Base-by-base conservation (phyloP, 2,329 filamentous ascomycete genomes). In the Lecanicillium sp. region DNA sequence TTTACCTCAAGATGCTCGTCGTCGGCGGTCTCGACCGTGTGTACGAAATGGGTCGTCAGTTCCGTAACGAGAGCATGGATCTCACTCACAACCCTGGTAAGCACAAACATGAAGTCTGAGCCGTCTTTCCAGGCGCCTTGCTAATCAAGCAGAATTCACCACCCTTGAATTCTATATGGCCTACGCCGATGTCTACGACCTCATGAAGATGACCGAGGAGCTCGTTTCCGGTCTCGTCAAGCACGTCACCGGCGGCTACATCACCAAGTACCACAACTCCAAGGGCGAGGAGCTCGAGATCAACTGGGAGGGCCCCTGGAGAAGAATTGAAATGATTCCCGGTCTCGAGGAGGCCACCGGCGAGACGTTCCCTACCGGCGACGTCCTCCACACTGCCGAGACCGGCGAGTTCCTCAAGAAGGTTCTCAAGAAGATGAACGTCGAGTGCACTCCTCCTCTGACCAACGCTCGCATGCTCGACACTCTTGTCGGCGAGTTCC, bases 121-220 rank as follows among this genome's bases (percentile, higher is more conserved):
- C n/a, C n/a, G n/a, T n/a, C n/a, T n/a, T n/a, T n/a, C n/a, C n/a
- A n/a, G n/a, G n/a, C n/a, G n/a, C n/a, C n/a, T n/a, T n/a, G 39
- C 54, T 56, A 38, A 60, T 30, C 3, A 19, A 8, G 4, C 87
- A 32, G 93, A 98, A 66, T 98, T 98, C 74, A 98, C 93, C 36
- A 95, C 89, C 21, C 88, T 89, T 67, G 93, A 98, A 68, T 97
- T 97, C 72, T 98, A 98, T 71, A 84, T 87, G 79, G 91, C 93
- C 3, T 97, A 90, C 57, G 86, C 86, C 48, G 90, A 95, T 67
- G 81, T 95, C 57, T 87, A 94, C 67, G 93, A 97, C 63, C 74
- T 96, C 51, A 67, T 68, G 60, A 73, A 86, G 51, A 78, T 89
- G 61, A 97, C 93, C 2, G 93, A 98, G 68, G 90, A 96, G 63